These are phyloP conservation scores for Dendrocalamus sinicus DNA, from an alignment of 176 grass and related monocot genomes.

Conservation along the genomic window DNA sequence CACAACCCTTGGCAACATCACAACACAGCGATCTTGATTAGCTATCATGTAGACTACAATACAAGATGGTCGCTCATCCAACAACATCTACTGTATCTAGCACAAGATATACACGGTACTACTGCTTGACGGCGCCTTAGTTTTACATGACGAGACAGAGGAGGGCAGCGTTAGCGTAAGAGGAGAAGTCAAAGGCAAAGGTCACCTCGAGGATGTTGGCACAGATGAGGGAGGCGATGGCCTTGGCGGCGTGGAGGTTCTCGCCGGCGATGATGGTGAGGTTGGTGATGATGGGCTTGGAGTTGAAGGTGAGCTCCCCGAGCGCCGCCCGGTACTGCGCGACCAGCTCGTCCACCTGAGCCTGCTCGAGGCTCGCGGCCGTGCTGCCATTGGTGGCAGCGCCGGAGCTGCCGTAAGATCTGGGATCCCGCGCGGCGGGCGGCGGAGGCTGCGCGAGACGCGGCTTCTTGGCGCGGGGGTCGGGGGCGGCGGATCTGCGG, in stretches of 20 bases:
- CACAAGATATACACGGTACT: constrained; percentile 2
- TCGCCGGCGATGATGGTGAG: constrained; percentile 99
- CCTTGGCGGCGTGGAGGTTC: constrained; percentile 85
- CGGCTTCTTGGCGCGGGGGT: constrained; percentile 73
- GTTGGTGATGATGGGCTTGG: constrained; percentile 99
- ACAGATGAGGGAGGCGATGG: constrained; percentile 79
- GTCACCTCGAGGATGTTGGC: constrained; percentile 96
- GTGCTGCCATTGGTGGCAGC: background rate
- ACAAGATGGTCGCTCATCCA: constrained; percentile 20
- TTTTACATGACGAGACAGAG: constrained; percentile 43
- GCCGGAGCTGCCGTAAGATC: constrained; percentile 48
- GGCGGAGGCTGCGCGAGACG: constrained; percentile 48
- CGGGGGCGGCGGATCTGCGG: constrained; percentile 77
- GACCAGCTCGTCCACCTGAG: constrained; percentile 71
- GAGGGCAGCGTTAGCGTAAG: background rate
- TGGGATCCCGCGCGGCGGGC: constrained; percentile 45
- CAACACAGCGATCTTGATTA: constrained; percentile 26
- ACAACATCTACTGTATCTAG: background rate
- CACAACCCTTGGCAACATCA: background rate
- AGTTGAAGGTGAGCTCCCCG: constrained; percentile 96
- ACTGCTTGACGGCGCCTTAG: background rate
- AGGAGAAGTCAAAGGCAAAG: constrained; percentile 28
- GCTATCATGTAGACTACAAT: constrained; percentile 7
- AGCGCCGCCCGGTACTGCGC: constrained; percentile 93
- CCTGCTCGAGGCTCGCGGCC: constrained; percentile 29